phyloP scores from a whole-genome alignment of 1,284 basidiomycete genomes.

The Exobasidium cylindrosporum region DNA sequence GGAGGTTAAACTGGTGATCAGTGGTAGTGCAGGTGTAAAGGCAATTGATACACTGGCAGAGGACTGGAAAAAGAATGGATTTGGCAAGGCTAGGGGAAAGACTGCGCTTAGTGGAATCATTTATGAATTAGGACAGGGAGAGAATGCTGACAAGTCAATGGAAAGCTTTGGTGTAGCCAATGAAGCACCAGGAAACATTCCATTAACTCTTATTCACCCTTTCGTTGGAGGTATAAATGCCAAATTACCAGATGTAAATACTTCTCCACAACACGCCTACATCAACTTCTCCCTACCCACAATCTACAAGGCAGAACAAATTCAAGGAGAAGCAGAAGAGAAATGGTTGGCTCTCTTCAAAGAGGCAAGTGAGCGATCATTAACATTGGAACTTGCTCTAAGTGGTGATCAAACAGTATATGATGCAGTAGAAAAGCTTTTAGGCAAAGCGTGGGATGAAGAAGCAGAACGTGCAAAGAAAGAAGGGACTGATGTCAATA shows the following conservation, averaged over 20 bases:
- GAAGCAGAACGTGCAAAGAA: conserved; percentile 4
- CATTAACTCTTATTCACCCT: conserved; percentile 14
- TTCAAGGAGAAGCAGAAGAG: conserved; percentile 1
- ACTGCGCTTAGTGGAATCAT: conserved; percentile 4
- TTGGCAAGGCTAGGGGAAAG: not conserved
- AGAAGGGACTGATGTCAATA: conserved; percentile 5
- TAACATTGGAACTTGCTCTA: conserved; percentile 14
- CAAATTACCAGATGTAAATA: not conserved
- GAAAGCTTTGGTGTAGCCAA: not conserved
- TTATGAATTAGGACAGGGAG: conserved; percentile 5
- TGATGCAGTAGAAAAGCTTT: conserved; percentile 13
- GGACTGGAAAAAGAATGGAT: conserved; percentile 7
- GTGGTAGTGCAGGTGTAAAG: conserved; percentile 9
- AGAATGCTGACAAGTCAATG: not conserved
- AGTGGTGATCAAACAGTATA: not conserved
- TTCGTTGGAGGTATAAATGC: not conserved
- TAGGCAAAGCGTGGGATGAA: conserved; percentile 17
- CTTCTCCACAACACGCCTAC: not conserved
- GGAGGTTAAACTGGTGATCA: conserved; percentile 8
- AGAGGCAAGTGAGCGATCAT: conserved; percentile 7
- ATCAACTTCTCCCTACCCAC: conserved; percentile 9
- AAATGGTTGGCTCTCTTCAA: conserved; percentile 12
- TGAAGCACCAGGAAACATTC: conserved; percentile 4
- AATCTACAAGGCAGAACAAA: not conserved
- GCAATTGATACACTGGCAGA: conserved; percentile 7